Percentiles rank a stretch among this genome's conserved stretches.
Conservation (phyloP, 2,329 filamentous ascomycete species). For the Plenodomus biglobosus region DNA sequence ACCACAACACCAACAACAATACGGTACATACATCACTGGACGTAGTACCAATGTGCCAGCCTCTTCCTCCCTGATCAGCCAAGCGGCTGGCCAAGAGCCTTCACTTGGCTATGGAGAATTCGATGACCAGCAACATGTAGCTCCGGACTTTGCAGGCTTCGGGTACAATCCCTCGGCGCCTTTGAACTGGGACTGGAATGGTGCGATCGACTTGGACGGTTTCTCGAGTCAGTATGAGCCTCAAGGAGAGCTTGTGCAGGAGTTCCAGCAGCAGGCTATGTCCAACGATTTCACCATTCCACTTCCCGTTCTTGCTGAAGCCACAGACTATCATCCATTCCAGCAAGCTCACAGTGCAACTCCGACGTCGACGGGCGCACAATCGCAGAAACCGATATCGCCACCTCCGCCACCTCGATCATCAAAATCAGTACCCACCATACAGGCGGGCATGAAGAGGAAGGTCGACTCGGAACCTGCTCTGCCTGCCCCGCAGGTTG, state of each 20-base stretch:
- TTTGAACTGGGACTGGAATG: slow-evolving; percentile 45
- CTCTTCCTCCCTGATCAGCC: slow-evolving; percentile 18
- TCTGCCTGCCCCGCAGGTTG: slow-evolving; percentile 28
- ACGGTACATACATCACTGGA: slow-evolving; percentile 31
- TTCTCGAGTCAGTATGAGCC: slow-evolving; percentile 47
- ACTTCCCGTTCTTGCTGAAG: slow-evolving; percentile 19
- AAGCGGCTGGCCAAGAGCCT: slow-evolving; percentile 18
- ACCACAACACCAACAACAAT: slow-evolving; percentile 16
- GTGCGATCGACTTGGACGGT: slow-evolving; percentile 37
- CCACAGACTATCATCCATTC: slow-evolving; percentile 24
- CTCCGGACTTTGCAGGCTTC: slow-evolving; percentile 18
- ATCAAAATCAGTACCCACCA: slow-evolving; percentile 18
- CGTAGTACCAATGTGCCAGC: slow-evolving; percentile 23
- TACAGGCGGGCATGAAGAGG: slow-evolving; percentile 41
- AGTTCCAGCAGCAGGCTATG: slow-evolving; percentile 34
- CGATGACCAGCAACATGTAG: slow-evolving; percentile 18
- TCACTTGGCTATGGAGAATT: slow-evolving; percentile 24
- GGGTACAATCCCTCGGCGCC: slow-evolving; percentile 29
- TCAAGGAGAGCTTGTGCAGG: slow-evolving; percentile 49
- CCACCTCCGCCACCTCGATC: slow-evolving; percentile 24
- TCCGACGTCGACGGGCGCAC: slow-evolving; percentile 13
- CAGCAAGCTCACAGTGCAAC: slow-evolving; percentile 16
- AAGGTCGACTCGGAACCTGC: slow-evolving; percentile 39
- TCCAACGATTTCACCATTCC: slow-evolving; percentile 46
- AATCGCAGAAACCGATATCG: slow-evolving; percentile 30